Base-by-base conservation (phyloP, 345 rosid species). In the Ceriops decandra region DNA sequence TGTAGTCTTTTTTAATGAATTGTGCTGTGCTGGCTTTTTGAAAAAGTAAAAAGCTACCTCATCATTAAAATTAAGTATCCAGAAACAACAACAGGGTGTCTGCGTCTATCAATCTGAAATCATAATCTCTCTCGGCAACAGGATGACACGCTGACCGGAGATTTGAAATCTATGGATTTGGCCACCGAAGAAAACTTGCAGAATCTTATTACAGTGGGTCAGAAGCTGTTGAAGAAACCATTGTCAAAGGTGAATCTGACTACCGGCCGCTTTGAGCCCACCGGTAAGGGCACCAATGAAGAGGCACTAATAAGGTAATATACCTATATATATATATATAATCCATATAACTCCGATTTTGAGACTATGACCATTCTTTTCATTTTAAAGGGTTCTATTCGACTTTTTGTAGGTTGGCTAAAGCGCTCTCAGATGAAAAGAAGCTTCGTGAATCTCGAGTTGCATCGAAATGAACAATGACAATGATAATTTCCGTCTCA, bases 101-200 rank as follows among this genome's bases (percentile, higher is more conserved):
- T 42, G 17, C 19, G 1, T 11, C 49, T 42, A 42, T 13, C 49
- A 13, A 42, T 11, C 17, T 42, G 5, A 11, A 42, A 42, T 11
- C 3, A 3, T 22, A 10, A 54, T 54, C 28, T 54, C 5, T 27
- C 1, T 6, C 22, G 13, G 21, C 0, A 20, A 10, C 78, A 90
- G 88, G 93, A 88, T 32, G 91, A 92, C 62, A 75, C 82, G 0
- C 77, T 90, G 35, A 81, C 64, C 0, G 96, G 91, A 42, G 79
- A 58, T 17, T 47, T 80, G n/a, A 76, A 87, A 0, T 85, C 93
- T 0, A 86, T 84, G 20, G 96, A 90, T 67, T 49, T 84, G 28
- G 83, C 93, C 5, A 87, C 89, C 0, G 54, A 72, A 16, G 81
- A 81, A 6, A 86, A 88, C 76, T 68, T 88, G 42, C 71, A 84